phyloP scores from a whole-genome alignment of 2,329 filamentous ascomycete species.

The Didymella sp. region DNA sequence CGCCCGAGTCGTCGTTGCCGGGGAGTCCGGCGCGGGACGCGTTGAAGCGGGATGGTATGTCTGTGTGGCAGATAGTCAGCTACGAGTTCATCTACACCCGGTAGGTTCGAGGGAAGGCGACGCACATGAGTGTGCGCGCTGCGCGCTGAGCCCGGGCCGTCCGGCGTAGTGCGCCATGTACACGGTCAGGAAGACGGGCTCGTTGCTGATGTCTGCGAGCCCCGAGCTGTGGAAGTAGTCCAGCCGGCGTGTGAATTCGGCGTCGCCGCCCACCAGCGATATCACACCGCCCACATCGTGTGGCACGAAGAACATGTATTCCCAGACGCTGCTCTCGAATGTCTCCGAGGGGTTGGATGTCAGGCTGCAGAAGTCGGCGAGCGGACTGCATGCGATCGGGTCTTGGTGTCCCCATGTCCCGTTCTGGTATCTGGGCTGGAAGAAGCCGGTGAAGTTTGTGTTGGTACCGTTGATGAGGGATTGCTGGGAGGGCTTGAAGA shows the following conservation, averaged over 20 bases:
- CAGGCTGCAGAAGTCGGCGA: conserved; percentile 42
- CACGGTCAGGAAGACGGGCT: neutral
- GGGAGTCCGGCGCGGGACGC: neutral
- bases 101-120: neutral
- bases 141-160: neutral
- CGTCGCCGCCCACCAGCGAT: neutral
- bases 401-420: conserved; percentile 72
- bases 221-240: neutral
- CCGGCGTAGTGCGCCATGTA: neutral
- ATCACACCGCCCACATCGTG: neutral
- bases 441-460: neutral
- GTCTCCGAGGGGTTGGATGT: conserved; percentile 31
- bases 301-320: neutral
- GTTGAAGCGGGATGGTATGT: neutral
- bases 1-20: neutral
- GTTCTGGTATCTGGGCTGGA: conserved; percentile 61
- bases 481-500: neutral
- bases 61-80: no score
- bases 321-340: neutral
- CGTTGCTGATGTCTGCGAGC: neutral
- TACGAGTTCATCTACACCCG: neutral
- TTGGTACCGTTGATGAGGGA: neutral
- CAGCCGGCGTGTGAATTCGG: neutral
- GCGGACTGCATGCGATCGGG: conserved; percentile 54
- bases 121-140: neutral